Evolutionary conservation across 2,329 filamentous ascomycete genomes (phyloP), one percentile per base, ranked within the genome.

Genomic region (Trichophyton rubrum): DNA sequence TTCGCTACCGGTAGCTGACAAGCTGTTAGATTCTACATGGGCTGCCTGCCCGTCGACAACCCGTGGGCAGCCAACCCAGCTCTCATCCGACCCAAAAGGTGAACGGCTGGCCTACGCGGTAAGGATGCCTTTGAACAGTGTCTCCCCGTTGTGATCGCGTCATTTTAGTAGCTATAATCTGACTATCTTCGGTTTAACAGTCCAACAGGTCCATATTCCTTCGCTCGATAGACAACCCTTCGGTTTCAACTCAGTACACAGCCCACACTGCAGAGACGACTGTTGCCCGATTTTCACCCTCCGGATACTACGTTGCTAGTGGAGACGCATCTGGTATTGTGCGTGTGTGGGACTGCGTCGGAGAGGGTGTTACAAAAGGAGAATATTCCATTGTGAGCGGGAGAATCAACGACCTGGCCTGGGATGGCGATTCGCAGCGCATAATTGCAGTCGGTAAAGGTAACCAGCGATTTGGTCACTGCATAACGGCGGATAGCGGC

Each of bases 151-250:
- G 6, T n/a, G 27, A 5, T 3, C 4, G 20, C 49, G 15, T 2
- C 0, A 15, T 51, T 15, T 6, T 1, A 41, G 24, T 3, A 47
- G 49, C 17, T 9, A 1, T 40, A n/a, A 9, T 30, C 33, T 51
- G 38, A 24, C 38, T 1, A 33, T 45, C 61, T 17, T n/a, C n/a
- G 35, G 17, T 3, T 24, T 38, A 57, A 11, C 67, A 95, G 90
- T 92, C 90, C 59, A 91, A 90, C 70, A 97, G 97, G 80, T 97
- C 92, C 64, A 86, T 99, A 75, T 97, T 96, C 77, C 81, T 99
- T 56, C 90, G 93, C 67, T 91, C 86, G 64, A 96, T 99, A 77
- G 92, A 99, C 77, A 79, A 93, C 72, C 92, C 92, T 59, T 82
- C 89, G 66, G 75, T 87, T 64, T 86, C 86, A 73, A 90, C 88